phyloP scores from a whole-genome alignment of 2,329 filamentous ascomycete species.

The Trichoderma afroharzianum region DNA sequence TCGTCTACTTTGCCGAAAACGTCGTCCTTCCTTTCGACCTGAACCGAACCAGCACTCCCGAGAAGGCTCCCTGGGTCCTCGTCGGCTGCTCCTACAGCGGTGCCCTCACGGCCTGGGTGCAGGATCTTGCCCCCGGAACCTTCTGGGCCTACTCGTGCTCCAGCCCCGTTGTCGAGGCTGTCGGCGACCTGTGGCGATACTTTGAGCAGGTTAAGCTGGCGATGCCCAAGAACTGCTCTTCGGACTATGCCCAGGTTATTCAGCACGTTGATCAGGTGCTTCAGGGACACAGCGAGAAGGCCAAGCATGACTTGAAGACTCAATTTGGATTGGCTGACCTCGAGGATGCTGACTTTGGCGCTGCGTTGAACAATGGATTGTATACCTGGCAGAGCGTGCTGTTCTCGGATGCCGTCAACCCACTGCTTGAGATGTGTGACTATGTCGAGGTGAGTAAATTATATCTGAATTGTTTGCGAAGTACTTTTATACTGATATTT shows the following conservation, averaged over 20 bases:
- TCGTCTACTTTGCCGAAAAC: constrained; percentile 70
- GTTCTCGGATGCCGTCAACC: constrained; percentile 32
- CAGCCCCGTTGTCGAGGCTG: constrained; percentile 71
- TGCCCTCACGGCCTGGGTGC: constrained; percentile 68
- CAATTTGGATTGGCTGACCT: constrained; percentile 42
- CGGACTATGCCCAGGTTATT: constrained; percentile 53
- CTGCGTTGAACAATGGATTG: constrained; percentile 27
- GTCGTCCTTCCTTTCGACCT: constrained; percentile 65
- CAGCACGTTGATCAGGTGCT: constrained; percentile 47
- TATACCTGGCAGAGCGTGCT: constrained; percentile 36
- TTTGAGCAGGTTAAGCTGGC: constrained; percentile 43
- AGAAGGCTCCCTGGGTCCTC: constrained; percentile 65
- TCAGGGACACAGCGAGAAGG: constrained; percentile 30
- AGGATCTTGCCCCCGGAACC: constrained; percentile 67
- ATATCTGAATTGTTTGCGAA: not conserved
- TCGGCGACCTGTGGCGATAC: constrained; percentile 67
- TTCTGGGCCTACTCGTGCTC: constrained; percentile 75
- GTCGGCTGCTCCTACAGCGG: constrained; percentile 81
- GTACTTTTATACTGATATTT: constrained; percentile 17
- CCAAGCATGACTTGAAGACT: constrained; percentile 40
- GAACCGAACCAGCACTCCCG: constrained; percentile 58
- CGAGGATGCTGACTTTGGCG: constrained; percentile 48
- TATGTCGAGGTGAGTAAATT: constrained; percentile 21
- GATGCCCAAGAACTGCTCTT: constrained; percentile 57
- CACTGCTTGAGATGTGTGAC: constrained; percentile 38